Base-by-base conservation (phyloP, 1,284 basidiomycete species). In the Ustilago lituana region DNA sequence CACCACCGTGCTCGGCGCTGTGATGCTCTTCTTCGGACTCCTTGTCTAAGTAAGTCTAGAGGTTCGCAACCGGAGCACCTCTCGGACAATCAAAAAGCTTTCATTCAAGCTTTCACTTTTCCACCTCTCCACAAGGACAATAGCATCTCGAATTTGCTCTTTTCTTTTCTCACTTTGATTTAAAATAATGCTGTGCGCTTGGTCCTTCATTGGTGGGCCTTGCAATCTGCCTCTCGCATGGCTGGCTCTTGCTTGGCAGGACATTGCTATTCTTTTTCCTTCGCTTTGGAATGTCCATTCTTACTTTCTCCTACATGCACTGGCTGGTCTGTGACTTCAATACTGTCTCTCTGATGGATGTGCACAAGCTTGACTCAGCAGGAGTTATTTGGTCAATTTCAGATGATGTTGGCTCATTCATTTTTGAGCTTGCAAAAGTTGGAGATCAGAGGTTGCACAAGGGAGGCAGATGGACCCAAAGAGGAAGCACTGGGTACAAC, bases 21-120 rank as follows among this genome's bases (percentile, higher is more conserved):
- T 55, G n/a, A 41, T 59, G 55, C 46, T 58, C 50, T 54, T 48
- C 50, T 58, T 59, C 14, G 62, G 55, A 22, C 56, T 65, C 14
- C 55, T 65, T 15, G 40, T 50, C 22, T 65, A 38, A 65, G 32
- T 6, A 2, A 14, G n/a, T 8, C 19, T 37, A n/a, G n/a, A n/a
- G n/a, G n/a, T n/a, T n/a, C n/a, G n/a, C n/a, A n/a, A n/a, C n/a
- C n/a, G n/a, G n/a, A n/a, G n/a, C n/a, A n/a, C n/a, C n/a, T n/a
- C n/a, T n/a, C n/a, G 45, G 17, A 37, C 45, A 47, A 20, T 37
- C 24, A 6, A 46, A 46, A 19, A 22, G 12, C 3, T 35, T 19
- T 7, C 27, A 6, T 29, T 12, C 12, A 7, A 29, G 27, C 27
- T 29, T 29, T 29, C 12, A 12, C 27, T 29, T 12, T 12, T 29